These are phyloP conservation scores for Pseudozyma tsukubaensis DNA, from an alignment of 1,284 basidiomycete species.

Conservation along the genomic window DNA sequence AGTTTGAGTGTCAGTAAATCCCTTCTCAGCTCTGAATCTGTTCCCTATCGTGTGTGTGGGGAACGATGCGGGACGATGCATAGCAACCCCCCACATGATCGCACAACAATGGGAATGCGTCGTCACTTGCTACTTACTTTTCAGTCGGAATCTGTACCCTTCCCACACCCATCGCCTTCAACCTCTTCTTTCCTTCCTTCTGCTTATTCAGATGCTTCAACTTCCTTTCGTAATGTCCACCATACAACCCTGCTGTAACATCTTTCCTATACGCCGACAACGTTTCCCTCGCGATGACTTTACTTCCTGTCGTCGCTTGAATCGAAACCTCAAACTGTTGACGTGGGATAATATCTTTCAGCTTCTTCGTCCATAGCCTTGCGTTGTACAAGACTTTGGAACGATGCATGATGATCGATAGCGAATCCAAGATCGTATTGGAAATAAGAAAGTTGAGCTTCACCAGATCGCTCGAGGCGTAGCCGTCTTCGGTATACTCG, in stretches of 20 bases:
- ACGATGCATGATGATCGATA: conserved; percentile 63
- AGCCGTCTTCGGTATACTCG: conserved; percentile 63
- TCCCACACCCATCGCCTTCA: conserved; percentile 62
- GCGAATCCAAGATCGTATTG: conserved; percentile 62
- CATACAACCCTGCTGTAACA: conserved; percentile 93
- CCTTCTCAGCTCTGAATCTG: too few species aligned
- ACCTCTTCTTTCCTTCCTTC: conserved; percentile 66
- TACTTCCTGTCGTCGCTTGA: conserved; percentile 78
- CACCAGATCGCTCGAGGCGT: conserved; percentile 58
- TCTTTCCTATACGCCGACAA: conserved; percentile 73
- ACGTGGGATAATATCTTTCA: conserved; percentile 75
- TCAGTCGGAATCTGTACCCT: conserved; percentile 61
- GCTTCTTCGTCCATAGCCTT: conserved; percentile 57
- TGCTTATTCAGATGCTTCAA: conserved; percentile 64
- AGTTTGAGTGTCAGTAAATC: conserved; percentile 1
- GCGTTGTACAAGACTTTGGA: conserved; percentile 57
- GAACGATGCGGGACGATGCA: too few species aligned
- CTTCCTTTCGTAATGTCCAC: conserved; percentile 73
- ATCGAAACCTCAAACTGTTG: conserved; percentile 87
- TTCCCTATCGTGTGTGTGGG: too few species aligned
- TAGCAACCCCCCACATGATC: too few species aligned
- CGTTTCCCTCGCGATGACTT: conserved; percentile 87
- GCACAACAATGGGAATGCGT: neutral
- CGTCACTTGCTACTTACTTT: conserved; percentile 28
- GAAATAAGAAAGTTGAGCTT: conserved; percentile 64